Evolutionary conservation across 441 rosid genomes (phyloP).

Genomic region (Bocquillonia castaneifolia): DNA sequence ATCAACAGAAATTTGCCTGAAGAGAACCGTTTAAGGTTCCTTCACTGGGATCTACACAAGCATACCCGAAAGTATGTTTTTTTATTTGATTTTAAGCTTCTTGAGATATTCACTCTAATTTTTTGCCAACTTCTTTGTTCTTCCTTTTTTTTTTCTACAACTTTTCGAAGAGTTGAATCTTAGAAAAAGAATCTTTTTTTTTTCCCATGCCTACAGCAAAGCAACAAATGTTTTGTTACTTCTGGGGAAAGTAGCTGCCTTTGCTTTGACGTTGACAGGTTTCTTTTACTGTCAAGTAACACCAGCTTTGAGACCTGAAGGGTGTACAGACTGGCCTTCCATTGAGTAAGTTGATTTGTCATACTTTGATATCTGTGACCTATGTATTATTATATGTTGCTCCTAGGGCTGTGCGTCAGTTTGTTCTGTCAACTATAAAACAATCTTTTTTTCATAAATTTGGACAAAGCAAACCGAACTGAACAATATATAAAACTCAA

Average conservation of each 20-base stretch:
- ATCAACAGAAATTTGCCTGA: slow-evolving; percentile 80
- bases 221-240: slow-evolving; percentile 71
- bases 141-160: background rate
- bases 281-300: slow-evolving; percentile 78
- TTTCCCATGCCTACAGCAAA: slow-evolving; percentile 51
- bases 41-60: slow-evolving; percentile 90
- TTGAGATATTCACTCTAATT: no score
- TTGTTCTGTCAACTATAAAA: no score
- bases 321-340: slow-evolving; percentile 35
- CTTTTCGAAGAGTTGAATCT: slow-evolving; percentile 12
- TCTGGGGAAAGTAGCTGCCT: slow-evolving; percentile 82
- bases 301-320: slow-evolving; percentile 53
- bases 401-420: no score
- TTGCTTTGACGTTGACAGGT: slow-evolving; percentile 77
- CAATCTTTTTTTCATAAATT: no score
- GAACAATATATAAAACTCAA: no score
- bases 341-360: slow-evolving; percentile 57
- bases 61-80: slow-evolving; percentile 63
- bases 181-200: slow-evolving; percentile 13
- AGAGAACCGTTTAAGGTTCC: slow-evolving; percentile 71
- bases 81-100: slow-evolving; percentile 1
- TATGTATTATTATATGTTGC: background rate
- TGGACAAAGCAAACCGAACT: no score
- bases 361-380: background rate
- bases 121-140: background rate